These are phyloP conservation scores for Pseudoperonospora humuli DNA, from an alignment of 352 stramenopile species.

Conservation along the genomic window DNA sequence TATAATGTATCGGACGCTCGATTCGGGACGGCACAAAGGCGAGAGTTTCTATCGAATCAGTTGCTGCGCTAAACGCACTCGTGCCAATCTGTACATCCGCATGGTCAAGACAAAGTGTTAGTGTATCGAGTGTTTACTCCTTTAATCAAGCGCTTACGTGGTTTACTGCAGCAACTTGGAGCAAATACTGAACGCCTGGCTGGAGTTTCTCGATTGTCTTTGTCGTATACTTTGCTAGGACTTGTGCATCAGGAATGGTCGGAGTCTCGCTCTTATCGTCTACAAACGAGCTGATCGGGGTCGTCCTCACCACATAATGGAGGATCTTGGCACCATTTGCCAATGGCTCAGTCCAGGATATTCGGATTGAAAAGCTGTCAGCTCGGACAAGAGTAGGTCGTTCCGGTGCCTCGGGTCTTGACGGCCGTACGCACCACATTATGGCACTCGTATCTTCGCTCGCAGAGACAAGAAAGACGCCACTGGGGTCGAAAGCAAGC, in stretches of 20 bases:
- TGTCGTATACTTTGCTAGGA: slow-evolving; percentile 36
- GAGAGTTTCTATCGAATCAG: slow-evolving; percentile 40
- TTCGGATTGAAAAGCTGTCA: slow-evolving; percentile 42
- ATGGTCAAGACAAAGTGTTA: background rate
- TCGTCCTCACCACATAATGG: slow-evolving; percentile 42
- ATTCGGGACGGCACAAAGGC: slow-evolving; percentile 54
- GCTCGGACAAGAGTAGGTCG: slow-evolving; percentile 18
- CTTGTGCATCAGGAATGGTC: slow-evolving; percentile 22
- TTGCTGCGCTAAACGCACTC: slow-evolving; percentile 41
- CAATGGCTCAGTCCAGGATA: slow-evolving; percentile 41
- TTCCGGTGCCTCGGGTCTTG: slow-evolving; percentile 33
- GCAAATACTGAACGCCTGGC: slow-evolving; percentile 43
- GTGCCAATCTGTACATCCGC: slow-evolving; percentile 30
- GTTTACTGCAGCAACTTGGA: slow-evolving; percentile 50
- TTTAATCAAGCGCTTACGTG: slow-evolving; percentile 12
- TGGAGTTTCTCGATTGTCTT: slow-evolving; percentile 37
- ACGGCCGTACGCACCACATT: slow-evolving; percentile 43
- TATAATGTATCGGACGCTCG: slow-evolving; percentile 28
- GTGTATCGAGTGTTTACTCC: background rate
- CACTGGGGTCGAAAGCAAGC: slow-evolving; percentile 33
- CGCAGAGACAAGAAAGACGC: slow-evolving; percentile 43
- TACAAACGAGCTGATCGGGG: slow-evolving; percentile 28
- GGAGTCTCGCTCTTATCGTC: slow-evolving; percentile 22
- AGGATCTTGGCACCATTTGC: slow-evolving; percentile 49
- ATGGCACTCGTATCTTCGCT: slow-evolving; percentile 45